Percentiles rank a stretch among this genome's conserved stretches.
phyloP scores from a whole-genome alignment of 352 stramenopile species.

The Phytophthora hibernalis region DNA sequence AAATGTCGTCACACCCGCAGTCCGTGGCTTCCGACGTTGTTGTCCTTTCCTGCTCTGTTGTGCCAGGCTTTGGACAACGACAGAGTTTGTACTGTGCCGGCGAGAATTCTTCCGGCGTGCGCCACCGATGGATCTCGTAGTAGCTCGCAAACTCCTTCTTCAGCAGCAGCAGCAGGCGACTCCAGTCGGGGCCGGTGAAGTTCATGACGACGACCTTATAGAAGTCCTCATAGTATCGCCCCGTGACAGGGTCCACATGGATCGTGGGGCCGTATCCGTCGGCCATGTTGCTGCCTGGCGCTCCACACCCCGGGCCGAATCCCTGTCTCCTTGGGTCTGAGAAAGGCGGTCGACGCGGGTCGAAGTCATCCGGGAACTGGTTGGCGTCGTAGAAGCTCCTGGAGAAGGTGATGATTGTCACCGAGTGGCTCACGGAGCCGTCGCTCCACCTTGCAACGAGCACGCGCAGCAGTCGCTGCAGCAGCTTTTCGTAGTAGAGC shows the following conservation, averaged over 20 bases:
- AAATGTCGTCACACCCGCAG: constrained; percentile 25
- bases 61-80: constrained; percentile 22
- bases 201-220: constrained; percentile 88
- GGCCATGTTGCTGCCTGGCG: constrained; percentile 27
- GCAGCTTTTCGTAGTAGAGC: constrained; percentile 93
- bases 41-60: background rate
- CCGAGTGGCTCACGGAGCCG: constrained; percentile 86
- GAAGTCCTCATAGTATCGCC: constrained; percentile 78
- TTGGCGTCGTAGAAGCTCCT: constrained; percentile 85
- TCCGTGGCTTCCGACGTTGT: background rate
- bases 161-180: constrained; percentile 89
- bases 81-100: constrained; percentile 67
- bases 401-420: constrained; percentile 94
- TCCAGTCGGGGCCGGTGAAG: constrained; percentile 93
- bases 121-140: constrained; percentile 78
- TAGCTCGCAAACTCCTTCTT: constrained; percentile 96
- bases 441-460: constrained; percentile 89
- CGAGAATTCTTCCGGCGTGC: constrained; percentile 56
- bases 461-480: constrained; percentile 77
- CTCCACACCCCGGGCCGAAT: constrained; percentile 47
- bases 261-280: constrained; percentile 63
- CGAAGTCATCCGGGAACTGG: constrained; percentile 69
- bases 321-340: constrained; percentile 55
- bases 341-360: constrained; percentile 53
- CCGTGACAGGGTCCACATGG: constrained; percentile 60